Conservation (phyloP, 1,284 basidiomycete species). For the Sporisorium exsertum region DNA sequence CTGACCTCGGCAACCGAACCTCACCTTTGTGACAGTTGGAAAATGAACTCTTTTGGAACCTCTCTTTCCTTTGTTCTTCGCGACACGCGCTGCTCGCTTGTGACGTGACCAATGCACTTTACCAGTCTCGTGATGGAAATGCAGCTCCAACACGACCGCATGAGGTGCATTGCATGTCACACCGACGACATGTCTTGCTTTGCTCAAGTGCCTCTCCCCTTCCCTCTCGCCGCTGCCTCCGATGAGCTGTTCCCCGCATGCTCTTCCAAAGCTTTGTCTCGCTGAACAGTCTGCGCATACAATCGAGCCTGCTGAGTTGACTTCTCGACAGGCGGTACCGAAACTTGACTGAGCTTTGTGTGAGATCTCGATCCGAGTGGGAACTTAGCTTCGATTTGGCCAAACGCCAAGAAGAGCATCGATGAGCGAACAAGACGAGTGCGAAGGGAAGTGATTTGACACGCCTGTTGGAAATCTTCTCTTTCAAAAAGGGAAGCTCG, state of each 20-base stretch:
- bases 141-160: background rate
- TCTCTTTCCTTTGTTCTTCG: background rate
- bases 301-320: background rate
- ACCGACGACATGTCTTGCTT: background rate
- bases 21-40: conserved; percentile 14
- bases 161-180: background rate
- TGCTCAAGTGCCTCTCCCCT: background rate
- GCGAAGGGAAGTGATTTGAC: conserved; percentile 4
- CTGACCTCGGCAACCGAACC: conserved; percentile 8
- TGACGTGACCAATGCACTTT: conserved; percentile 11
- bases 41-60: background rate
- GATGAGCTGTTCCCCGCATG: background rate
- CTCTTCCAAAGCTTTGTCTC: conserved; percentile 5
- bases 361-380: background rate
- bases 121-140: background rate
- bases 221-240: background rate
- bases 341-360: background rate
- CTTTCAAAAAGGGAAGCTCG: background rate
- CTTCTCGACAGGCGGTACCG: background rate
- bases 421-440: background rate
- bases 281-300: too few relatives aligned
- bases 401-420: background rate
- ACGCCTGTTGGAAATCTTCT: background rate
- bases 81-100: background rate
- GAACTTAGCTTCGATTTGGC: background rate